Conservation (phyloP, 2,329 filamentous ascomycete species). For the Decorospora gaudefroyi region DNA sequence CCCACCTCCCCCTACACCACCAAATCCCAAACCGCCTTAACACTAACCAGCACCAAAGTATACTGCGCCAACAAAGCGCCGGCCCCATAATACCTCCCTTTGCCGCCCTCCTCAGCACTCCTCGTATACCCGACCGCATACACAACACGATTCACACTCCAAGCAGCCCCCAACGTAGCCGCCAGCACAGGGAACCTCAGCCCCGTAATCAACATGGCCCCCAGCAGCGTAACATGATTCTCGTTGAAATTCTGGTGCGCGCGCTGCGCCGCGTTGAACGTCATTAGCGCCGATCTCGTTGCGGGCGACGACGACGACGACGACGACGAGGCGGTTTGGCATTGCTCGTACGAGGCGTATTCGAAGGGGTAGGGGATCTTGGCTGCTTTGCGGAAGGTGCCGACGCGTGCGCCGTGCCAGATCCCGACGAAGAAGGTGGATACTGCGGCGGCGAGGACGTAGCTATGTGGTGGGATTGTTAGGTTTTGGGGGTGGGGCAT, state of each 20-base stretch:
- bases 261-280: constrained; percentile 53
- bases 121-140: constrained; percentile 56
- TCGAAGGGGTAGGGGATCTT: constrained; percentile 62
- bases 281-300: constrained; percentile 51
- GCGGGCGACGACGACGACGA: constrained; percentile 24
- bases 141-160: constrained; percentile 56
- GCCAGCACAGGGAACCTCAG: constrained; percentile 57
- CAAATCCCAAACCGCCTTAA: constrained; percentile 33
- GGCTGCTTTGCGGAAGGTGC: constrained; percentile 55
- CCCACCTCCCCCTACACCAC: constrained; percentile 18
- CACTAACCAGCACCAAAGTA: constrained; percentile 35
- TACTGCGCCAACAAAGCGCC: constrained; percentile 43
- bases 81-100: constrained; percentile 50
- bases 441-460: constrained; percentile 60
- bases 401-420: constrained; percentile 57
- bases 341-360: constrained; percentile 61
- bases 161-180: constrained; percentile 54
- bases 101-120: constrained; percentile 46
- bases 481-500: constrained; percentile 6
- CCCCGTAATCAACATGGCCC: constrained; percentile 59
- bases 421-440: constrained; percentile 59
- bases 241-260: constrained; percentile 63
- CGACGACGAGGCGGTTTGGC: constrained; percentile 52
- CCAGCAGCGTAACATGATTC: constrained; percentile 58
- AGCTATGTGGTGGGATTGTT: constrained; percentile 48